A percentile compares a stretch with the other conserved stretches of the same genome.
Evolutionary conservation across 2,329 filamentous ascomycete species (phyloP).

Genomic region (Alternaria dauci): DNA sequence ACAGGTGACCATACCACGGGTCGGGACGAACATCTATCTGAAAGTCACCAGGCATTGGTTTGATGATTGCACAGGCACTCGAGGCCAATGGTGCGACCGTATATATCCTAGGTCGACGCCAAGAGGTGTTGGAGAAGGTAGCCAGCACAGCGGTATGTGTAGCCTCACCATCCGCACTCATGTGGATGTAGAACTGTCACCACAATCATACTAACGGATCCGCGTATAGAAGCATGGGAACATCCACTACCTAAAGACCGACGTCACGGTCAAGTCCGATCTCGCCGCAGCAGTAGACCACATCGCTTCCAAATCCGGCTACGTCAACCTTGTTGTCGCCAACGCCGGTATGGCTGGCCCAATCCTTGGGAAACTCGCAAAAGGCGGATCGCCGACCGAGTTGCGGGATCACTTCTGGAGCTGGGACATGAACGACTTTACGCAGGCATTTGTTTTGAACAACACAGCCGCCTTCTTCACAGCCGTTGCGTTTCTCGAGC

Average conservation of each 20-base stretch:
- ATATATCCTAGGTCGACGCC: constrained; percentile 35
- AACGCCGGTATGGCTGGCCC: constrained; percentile 34
- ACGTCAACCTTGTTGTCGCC: constrained; percentile 35
- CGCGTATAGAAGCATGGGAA: too few relatives aligned
- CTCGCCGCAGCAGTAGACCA: constrained; percentile 23
- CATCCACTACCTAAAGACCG: neutral
- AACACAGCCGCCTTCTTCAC: too few relatives aligned
- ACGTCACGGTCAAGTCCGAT: constrained; percentile 31
- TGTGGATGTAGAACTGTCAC: too few relatives aligned
- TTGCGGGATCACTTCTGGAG: too few relatives aligned
- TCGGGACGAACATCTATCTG: neutral
- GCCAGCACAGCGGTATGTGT: constrained; percentile 5
- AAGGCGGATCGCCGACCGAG: too few relatives aligned
- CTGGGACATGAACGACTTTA: too few relatives aligned
- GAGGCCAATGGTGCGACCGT: constrained; percentile 33
- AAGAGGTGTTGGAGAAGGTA: constrained; percentile 26
- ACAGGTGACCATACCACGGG: neutral
- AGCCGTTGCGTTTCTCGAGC: too few relatives aligned
- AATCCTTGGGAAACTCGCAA: neutral
- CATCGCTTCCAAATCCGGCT: constrained; percentile 22
- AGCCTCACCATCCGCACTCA: too few relatives aligned
- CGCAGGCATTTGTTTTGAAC: too few relatives aligned
- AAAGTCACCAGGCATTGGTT: constrained; percentile 26
- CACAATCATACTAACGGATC: too few relatives aligned
- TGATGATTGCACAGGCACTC: constrained; percentile 34